Evolutionary conservation across 2,329 filamentous ascomycete species (phyloP).

Genomic region (Arthrinium puccinioides): DNA sequence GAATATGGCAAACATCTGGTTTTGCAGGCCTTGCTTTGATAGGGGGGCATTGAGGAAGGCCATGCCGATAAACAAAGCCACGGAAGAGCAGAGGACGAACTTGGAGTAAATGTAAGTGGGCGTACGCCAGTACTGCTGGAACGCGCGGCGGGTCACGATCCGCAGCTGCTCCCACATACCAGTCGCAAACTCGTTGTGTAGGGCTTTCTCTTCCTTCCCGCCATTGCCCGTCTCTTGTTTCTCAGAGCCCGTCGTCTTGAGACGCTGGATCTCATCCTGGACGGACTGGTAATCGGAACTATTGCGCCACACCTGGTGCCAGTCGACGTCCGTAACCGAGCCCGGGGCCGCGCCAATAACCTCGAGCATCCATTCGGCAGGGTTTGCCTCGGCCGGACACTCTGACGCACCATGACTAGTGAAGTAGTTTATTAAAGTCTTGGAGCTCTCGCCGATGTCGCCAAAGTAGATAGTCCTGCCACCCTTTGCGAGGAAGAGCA

Average conservation of each 20-base stretch:
- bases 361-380: conserved; percentile 58
- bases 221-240: background rate
- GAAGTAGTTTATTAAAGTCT: conserved; percentile 46
- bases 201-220: background rate
- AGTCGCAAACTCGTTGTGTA: conserved; percentile 65
- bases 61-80: conserved; percentile 56
- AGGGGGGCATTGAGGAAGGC: conserved; percentile 1
- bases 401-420: conserved; percentile 45
- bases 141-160: conserved; percentile 61
- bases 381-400: conserved; percentile 48
- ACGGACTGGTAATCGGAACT: conserved; percentile 36
- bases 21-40: conserved; percentile 60
- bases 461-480: conserved; percentile 52
- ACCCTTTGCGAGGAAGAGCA: conserved; percentile 45
- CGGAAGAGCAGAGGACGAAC: conserved; percentile 42
- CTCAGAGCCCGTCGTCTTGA: conserved; percentile 1
- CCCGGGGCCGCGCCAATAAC: conserved; percentile 31
- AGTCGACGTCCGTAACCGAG: conserved; percentile 30
- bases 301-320: conserved; percentile 35
- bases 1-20: conserved; percentile 68
- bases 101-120: conserved; percentile 75
- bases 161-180: conserved; percentile 60
- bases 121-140: conserved; percentile 79
- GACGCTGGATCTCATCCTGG: conserved; percentile 7
- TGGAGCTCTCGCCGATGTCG: conserved; percentile 42